Evolutionary conservation across 192 early-diverging fungal species (phyloP).

Genomic region (Cladochytrium replicatum): DNA sequence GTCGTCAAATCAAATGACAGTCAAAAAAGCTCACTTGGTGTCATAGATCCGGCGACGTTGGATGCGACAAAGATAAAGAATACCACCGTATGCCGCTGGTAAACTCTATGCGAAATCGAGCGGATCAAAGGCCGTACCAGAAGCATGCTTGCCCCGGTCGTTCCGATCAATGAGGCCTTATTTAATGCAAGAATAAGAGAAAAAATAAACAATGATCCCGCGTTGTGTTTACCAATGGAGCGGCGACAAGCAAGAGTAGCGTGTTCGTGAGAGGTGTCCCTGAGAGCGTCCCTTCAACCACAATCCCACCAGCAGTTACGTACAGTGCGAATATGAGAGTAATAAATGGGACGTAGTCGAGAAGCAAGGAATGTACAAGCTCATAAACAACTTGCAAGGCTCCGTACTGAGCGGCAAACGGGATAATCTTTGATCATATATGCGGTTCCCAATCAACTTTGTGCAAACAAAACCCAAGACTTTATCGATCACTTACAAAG

Average conservation of each 20-base stretch:
- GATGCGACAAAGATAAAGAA: neutral
- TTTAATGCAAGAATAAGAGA: neutral
- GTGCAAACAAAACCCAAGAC: too few relatives aligned
- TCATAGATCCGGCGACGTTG: neutral
- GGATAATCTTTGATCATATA: neutral
- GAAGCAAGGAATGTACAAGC: neutral
- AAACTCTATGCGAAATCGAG: neutral
- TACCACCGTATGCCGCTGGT: neutral
- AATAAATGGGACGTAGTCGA: neutral
- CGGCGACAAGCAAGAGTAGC: neutral
- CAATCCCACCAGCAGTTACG: neutral
- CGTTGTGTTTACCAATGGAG: neutral
- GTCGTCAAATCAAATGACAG: neutral
- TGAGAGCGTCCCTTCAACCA: neutral
- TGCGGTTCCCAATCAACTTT: too few relatives aligned
- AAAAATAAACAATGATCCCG: neutral
- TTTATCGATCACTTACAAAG: too few relatives aligned
- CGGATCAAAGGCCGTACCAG: neutral
- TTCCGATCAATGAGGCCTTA: neutral
- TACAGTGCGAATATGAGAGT: neutral
- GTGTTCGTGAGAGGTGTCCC: neutral
- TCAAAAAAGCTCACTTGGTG: neutral
- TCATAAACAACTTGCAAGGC: neutral
- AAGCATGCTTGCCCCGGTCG: neutral
- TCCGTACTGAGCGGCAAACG: neutral